Percentiles rank a stretch among this genome's conserved stretches.
Evolutionary conservation across 306 rosid genomes (phyloP).

Genomic region (Alnus rubra): DNA sequence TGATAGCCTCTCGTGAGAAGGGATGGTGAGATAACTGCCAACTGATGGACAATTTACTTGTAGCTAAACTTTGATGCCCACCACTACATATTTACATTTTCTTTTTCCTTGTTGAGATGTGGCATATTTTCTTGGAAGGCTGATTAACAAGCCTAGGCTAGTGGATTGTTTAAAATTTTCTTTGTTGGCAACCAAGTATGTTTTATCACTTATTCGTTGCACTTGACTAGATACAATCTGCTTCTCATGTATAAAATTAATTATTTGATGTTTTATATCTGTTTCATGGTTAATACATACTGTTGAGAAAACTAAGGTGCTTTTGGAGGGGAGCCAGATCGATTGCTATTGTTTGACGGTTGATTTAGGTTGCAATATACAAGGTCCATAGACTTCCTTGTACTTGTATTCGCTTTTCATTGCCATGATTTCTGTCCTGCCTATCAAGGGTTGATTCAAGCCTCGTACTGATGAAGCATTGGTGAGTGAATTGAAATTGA

Average conservation of each 20-base stretch:
- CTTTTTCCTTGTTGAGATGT: background rate
- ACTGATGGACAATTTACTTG: slow-evolving; percentile 1
- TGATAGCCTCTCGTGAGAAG: background rate
- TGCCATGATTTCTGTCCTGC: background rate
- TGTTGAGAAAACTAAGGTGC: too few relatives aligned
- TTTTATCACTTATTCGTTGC: background rate
- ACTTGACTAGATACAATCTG: background rate
- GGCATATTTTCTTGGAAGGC: background rate
- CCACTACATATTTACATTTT: background rate
- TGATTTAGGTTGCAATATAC: background rate
- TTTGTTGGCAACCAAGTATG: background rate
- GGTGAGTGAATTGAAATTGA: background rate
- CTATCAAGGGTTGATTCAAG: background rate
- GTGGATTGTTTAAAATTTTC: background rate
- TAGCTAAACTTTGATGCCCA: background rate
- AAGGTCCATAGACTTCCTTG: background rate
- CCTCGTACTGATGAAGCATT: background rate
- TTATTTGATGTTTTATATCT: too few relatives aligned
- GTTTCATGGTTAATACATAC: too few relatives aligned
- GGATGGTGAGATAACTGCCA: background rate
- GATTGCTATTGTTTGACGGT: background rate
- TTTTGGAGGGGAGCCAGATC: background rate
- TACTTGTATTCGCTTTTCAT: background rate
- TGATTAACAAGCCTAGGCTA: background rate
- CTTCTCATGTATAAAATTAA: background rate